Conservation (phyloP, 257 asterid genomes). For the Craterostigma plantagineum region DNA sequence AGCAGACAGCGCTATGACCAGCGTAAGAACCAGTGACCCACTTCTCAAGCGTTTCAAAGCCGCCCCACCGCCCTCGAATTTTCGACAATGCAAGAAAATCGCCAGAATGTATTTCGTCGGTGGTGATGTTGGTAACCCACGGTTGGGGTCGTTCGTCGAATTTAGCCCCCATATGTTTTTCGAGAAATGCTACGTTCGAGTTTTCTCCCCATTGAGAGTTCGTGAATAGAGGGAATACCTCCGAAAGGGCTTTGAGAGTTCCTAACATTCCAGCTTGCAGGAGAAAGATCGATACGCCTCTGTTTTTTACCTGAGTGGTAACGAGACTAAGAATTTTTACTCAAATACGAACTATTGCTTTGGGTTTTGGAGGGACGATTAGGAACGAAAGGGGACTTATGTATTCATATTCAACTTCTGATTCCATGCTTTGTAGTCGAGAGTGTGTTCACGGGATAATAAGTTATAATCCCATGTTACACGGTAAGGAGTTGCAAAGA, state of each 20-base stretch:
- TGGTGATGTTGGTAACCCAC: conserved; percentile 34
- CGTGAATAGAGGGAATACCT: conserved; percentile 46
- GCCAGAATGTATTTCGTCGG: conserved; percentile 47
- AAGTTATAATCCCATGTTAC: conserved; percentile 65
- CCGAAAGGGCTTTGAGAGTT: conserved; percentile 54
- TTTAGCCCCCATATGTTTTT: conserved; percentile 47
- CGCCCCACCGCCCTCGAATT: conserved; percentile 64
- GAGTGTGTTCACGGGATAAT: conserved; percentile 55
- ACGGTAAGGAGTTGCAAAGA: conserved; percentile 65
- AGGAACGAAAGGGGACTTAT: conserved; percentile 18
- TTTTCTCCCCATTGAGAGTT: conserved; percentile 41
- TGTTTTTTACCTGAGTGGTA: conserved; percentile 26
- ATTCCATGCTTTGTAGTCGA: conserved; percentile 44
- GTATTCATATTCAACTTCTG: conserved; percentile 43
- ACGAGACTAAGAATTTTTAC: neutral
- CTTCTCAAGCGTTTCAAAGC: conserved; percentile 58
- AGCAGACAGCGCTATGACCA: conserved; percentile 63
- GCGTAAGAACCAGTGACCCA: conserved; percentile 71
- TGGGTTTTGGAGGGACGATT: too few relatives aligned
- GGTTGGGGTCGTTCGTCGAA: conserved; percentile 58
- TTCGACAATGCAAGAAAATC: conserved; percentile 58
- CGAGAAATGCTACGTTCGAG: conserved; percentile 38
- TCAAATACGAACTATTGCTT: neutral
- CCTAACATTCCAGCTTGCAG: conserved; percentile 60
- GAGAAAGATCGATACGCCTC: conserved; percentile 53